phyloP scores from a whole-genome alignment of 192 early-diverging fungal genomes.

The Geranomyces michiganensis region DNA sequence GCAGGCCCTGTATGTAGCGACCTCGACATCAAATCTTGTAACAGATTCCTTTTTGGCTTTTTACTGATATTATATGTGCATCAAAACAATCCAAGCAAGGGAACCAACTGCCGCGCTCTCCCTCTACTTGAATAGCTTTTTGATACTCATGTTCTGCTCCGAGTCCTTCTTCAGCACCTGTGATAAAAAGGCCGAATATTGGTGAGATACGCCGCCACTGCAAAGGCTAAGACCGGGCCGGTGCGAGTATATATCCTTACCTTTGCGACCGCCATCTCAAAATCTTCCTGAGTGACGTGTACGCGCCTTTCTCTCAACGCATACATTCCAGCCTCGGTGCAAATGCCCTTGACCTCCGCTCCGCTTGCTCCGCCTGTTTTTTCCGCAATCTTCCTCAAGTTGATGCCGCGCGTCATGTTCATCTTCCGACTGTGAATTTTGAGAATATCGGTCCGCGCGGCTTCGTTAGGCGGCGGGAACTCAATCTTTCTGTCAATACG shows the following conservation, averaged over 20 bases:
- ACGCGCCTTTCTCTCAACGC: constrained; percentile 96
- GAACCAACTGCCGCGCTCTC: too few species aligned
- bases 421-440: constrained; percentile 85
- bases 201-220: too few species aligned
- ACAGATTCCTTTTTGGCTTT: too few species aligned
- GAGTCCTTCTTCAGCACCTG: constrained; percentile 97
- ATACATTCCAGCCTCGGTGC: constrained; percentile 99
- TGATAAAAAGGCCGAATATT: background rate
- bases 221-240: too few species aligned
- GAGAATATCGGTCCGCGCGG: constrained; percentile 90
- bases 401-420: constrained; percentile 87
- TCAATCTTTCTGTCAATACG: constrained; percentile 98
- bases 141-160: constrained; percentile 93
- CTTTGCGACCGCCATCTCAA: constrained; percentile 99
- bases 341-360: constrained; percentile 97
- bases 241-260: constrained; percentile 16
- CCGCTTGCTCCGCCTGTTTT: constrained; percentile 96
- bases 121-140: constrained; percentile 93
- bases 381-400: constrained; percentile 93
- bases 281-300: constrained; percentile 99
- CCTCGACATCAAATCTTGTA: too few species aligned
- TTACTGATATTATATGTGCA: too few species aligned
- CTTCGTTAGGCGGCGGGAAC: constrained; percentile 97
- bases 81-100: too few species aligned
- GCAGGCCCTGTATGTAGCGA: too few species aligned